A percentile compares a stretch with the other conserved stretches of the same genome.
Evolutionary conservation across 176 grass and related monocot genomes (phyloP).

Genomic region (Carex parvula): DNA sequence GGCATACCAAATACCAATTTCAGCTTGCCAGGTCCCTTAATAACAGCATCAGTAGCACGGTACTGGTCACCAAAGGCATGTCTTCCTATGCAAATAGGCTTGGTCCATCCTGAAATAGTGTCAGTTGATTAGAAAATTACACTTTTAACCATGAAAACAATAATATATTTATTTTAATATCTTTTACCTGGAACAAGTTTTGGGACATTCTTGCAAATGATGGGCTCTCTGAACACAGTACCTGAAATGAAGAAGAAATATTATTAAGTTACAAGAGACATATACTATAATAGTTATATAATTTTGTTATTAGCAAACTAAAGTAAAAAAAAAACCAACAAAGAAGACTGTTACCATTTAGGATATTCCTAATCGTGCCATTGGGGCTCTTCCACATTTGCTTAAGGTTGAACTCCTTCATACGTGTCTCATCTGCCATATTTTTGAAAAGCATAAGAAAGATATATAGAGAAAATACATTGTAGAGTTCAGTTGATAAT

Average conservation of each 20-base stretch:
- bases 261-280: slow-evolving; percentile 23
- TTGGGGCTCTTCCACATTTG: slow-evolving; percentile 94
- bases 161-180: slow-evolving; percentile 8
- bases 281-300: slow-evolving; percentile 12
- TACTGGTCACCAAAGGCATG: slow-evolving; percentile 99
- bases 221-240: slow-evolving; percentile 95
- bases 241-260: slow-evolving; percentile 38
- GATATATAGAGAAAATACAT: slow-evolving; percentile 14
- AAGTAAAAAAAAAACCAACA: not conserved
- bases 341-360: slow-evolving; percentile 49
- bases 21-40: slow-evolving; percentile 96
- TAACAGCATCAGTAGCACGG: slow-evolving; percentile 83
- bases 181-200: slow-evolving; percentile 82
- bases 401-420: slow-evolving; percentile 91
- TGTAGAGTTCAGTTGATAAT: slow-evolving; percentile 20
- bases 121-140: slow-evolving; percentile 20
- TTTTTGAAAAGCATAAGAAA: slow-evolving; percentile 33
- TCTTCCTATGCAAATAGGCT: slow-evolving; percentile 98
- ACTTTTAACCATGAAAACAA: not conserved
- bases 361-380: slow-evolving; percentile 95
- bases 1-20: slow-evolving; percentile 90
- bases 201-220: slow-evolving; percentile 94
- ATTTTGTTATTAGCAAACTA: not conserved
- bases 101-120: slow-evolving; percentile 73
- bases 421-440: slow-evolving; percentile 60